phyloP scores from a whole-genome alignment of 2,329 filamentous ascomycete species.

The Trichoderma sp. region DNA sequence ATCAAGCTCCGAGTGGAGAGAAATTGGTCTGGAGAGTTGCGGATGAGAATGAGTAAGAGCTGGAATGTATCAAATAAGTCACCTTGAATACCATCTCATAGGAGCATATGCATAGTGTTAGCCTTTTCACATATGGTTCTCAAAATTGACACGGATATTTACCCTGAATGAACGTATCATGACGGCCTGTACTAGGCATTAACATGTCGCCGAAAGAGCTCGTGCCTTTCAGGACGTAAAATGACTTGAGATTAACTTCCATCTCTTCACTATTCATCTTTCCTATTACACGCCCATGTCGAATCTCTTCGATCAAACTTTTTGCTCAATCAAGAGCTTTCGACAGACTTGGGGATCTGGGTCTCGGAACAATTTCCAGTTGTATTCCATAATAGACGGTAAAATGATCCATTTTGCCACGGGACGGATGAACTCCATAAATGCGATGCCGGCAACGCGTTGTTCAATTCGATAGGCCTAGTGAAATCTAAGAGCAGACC shows the following conservation, averaged over 20 bases:
- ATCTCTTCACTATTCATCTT: neutral
- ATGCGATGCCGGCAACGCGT: neutral
- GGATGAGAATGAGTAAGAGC: neutral
- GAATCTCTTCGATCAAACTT: neutral
- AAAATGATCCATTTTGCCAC: neutral
- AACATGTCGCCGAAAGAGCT: neutral
- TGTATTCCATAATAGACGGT: neutral
- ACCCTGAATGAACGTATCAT: too few relatives aligned
- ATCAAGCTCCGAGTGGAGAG: slow-evolving; percentile 44
- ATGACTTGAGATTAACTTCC: neutral
- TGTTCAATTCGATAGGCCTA: neutral
- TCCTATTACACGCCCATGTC: neutral
- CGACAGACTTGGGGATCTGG: neutral
- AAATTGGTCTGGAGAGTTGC: slow-evolving; percentile 41
- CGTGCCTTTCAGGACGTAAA: neutral
- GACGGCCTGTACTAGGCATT: neutral
- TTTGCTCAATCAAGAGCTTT: neutral
- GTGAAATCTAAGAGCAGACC: neutral
- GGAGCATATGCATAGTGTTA: neutral
- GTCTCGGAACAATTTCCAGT: neutral
- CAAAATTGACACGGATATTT: neutral
- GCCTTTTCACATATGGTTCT: neutral
- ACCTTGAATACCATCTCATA: neutral
- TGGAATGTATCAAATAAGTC: neutral
- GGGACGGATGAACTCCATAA: neutral